Percentiles rank a stretch among this genome's conserved stretches.
phyloP scores from a whole-genome alignment of 1,284 basidiomycete species.

The Nidula niveotomentosa region DNA sequence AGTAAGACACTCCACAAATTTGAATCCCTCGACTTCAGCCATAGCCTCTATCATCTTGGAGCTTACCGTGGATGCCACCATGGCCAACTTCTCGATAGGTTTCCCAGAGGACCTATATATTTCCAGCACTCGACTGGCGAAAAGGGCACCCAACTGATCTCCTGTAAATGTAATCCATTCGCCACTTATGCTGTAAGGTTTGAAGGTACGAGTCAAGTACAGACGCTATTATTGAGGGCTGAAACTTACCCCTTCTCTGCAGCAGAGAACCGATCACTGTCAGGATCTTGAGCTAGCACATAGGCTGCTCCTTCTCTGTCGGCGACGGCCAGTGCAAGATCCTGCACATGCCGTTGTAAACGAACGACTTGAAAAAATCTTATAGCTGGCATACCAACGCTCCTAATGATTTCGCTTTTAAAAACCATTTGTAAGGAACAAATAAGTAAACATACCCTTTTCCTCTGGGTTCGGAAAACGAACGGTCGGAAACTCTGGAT shows the following conservation, averaged over 20 bases:
- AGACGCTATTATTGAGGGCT: too few relatives aligned
- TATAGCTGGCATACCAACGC: conserved; percentile 41
- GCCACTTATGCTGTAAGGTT: conserved; percentile 41
- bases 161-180: conserved; percentile 78
- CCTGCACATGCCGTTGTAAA: conserved; percentile 35
- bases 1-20: conserved; percentile 80
- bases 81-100: conserved; percentile 66
- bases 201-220: too few relatives aligned
- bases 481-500: conserved; percentile 85
- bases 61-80: conserved; percentile 86
- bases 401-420: conserved; percentile 28
- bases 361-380: not conserved
- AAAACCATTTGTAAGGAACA: not conserved
- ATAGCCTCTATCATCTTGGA: conserved; percentile 85
- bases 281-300: conserved; percentile 85
- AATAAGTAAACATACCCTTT: conserved; percentile 48
- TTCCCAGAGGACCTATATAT: conserved; percentile 60
- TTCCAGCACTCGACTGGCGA: conserved; percentile 63
- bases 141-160: conserved; percentile 79
- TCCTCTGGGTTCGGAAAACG: conserved; percentile 87
- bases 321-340: conserved; percentile 67
- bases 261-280: conserved; percentile 82
- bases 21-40: conserved; percentile 74
- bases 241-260: conserved; percentile 61
- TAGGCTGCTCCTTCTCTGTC: conserved; percentile 49